A percentile compares a stretch with the other conserved stretches of the same genome.
phyloP scores from a whole-genome alignment of 768 basidiomycete species.

The Boletus patriciae region DNA sequence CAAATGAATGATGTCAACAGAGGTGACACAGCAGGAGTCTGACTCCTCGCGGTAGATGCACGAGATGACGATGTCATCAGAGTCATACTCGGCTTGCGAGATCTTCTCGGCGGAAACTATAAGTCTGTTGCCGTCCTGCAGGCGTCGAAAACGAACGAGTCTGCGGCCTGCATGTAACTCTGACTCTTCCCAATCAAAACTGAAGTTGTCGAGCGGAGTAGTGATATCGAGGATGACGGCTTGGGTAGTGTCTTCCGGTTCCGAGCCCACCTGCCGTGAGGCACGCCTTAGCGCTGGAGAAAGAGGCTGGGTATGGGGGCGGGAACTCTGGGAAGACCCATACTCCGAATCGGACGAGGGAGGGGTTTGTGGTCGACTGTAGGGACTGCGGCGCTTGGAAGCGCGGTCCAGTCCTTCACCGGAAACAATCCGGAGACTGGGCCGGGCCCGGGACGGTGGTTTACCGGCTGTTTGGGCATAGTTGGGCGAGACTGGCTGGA shows the following conservation, averaged over 20 bases:
- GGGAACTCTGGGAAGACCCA: slow-evolving; percentile 29
- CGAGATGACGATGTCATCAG: slow-evolving; percentile 82
- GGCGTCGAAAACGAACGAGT: slow-evolving; percentile 81
- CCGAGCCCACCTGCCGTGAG: slow-evolving; percentile 24
- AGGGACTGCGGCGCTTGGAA: slow-evolving; percentile 41
- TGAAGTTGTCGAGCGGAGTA: slow-evolving; percentile 56
- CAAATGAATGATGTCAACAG: slow-evolving; percentile 93
- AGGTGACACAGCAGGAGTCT: slow-evolving; percentile 84
- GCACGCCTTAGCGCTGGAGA: slow-evolving; percentile 25
- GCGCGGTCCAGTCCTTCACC: slow-evolving; percentile 20
- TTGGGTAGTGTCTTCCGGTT: slow-evolving; percentile 45
- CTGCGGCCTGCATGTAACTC: slow-evolving; percentile 73
- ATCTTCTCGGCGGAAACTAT: slow-evolving; percentile 79
- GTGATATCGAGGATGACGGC: slow-evolving; percentile 62
- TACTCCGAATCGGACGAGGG: slow-evolving; percentile 44
- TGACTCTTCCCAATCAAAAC: slow-evolving; percentile 57
- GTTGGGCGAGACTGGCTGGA: neutral
- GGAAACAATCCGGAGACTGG: slow-evolving; percentile 32
- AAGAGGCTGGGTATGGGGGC: slow-evolving; percentile 1
- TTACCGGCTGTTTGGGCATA: neutral
- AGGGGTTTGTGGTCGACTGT: slow-evolving; percentile 40
- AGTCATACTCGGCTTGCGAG: slow-evolving; percentile 67
- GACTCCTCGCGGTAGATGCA: slow-evolving; percentile 87
- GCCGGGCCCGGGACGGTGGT: slow-evolving; percentile 20
- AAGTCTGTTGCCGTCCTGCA: slow-evolving; percentile 74